Base-by-base conservation (phyloP, 2,329 filamentous ascomycete genomes). In the Cladophialophora immunda region DNA sequence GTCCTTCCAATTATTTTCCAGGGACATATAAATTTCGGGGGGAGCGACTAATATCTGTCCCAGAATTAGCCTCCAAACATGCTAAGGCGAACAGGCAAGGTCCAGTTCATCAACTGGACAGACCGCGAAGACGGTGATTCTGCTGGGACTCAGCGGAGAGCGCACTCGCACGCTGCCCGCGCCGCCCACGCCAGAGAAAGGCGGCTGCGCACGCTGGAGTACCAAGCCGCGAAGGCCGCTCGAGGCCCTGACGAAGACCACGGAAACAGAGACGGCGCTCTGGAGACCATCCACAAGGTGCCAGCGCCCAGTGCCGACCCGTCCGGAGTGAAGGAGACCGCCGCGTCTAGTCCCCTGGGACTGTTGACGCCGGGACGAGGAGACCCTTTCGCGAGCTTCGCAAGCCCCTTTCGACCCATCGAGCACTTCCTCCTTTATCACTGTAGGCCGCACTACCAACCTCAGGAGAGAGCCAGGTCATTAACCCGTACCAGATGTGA, bases 361-460 rank as follows among this genome's bases (percentile, higher is more conserved):
- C 45, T 27, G 30, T 22, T 32, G 27, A 7, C 52, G 27, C 3
- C 5, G 15, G 53, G 27, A 5, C 45, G 45, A 50, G 7, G 25
- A 50, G 9, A 11, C 45, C 45, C 41, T 22, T 47, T 47, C 19
- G 4, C n/a, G 25, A 50, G 45, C 45, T 19, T 50, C 19, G 45
- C 25, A 5, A 19, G 45, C n/a, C 45, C 45, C n/a, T 50, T 50
- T 17, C 11, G 3, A 2, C 45, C 45, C n/a, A 50, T 19, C 25
- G 45, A 50, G 45, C 45, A 50, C 45, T 50, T 50, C 45, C 45
- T 50, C n/a, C 15, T 50, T 3, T 17, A 47, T 22, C 41, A 47
- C 41, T 47, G 41, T 47, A 47, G 15, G 41, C 13, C 4, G 41
- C 3, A 17, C 41, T 47, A 17, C 41, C 4, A 47, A 13, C 19